Conservation (phyloP, 768 basidiomycete genomes). For the Goffeauzyma gilvescens region DNA sequence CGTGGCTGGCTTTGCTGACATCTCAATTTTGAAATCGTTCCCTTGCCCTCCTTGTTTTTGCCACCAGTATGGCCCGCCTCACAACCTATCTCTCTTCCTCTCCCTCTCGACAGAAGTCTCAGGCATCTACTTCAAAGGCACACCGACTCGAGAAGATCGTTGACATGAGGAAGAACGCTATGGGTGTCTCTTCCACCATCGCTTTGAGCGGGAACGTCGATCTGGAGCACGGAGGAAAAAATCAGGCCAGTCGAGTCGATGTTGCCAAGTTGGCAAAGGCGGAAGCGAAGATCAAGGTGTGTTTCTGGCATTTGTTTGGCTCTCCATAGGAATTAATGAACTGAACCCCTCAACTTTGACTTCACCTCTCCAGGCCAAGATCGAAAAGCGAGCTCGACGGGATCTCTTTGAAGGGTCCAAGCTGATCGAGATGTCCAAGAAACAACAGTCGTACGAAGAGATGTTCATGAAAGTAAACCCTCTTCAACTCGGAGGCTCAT, state of each 20-base stretch:
- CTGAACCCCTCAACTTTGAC: constrained; percentile 28
- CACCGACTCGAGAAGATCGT: constrained; percentile 30
- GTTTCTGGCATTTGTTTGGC: constrained; percentile 7
- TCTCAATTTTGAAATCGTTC: not conserved
- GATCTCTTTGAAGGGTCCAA: constrained; percentile 94
- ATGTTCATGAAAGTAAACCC: constrained; percentile 99
- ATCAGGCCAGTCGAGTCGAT: constrained; percentile 33
- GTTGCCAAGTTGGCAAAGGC: constrained; percentile 48
- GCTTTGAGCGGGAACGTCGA: constrained; percentile 32
- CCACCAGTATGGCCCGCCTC: constrained; percentile 25
- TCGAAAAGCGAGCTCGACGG: constrained; percentile 78
- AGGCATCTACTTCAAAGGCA: constrained; percentile 10
- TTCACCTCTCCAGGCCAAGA: constrained; percentile 47
- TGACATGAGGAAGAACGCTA: constrained; percentile 28
- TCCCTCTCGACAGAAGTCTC: constrained; percentile 18
- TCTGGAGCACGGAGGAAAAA: constrained; percentile 30
- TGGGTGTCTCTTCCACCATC: constrained; percentile 29
- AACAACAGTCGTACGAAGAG: constrained; percentile 97
- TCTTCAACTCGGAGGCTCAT: constrained; percentile 48
- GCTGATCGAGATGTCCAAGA: constrained; percentile 73
- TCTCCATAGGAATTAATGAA: constrained; percentile 3
- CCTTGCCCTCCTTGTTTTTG: constrained; percentile 1
- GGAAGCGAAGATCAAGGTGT: constrained; percentile 83
- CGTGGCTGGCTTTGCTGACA: not conserved
- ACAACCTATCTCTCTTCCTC: constrained; percentile 28